Evolutionary conservation across 495 filamentous ascomycete species (phyloP).

Genomic region (Penicillium antarcticum): DNA sequence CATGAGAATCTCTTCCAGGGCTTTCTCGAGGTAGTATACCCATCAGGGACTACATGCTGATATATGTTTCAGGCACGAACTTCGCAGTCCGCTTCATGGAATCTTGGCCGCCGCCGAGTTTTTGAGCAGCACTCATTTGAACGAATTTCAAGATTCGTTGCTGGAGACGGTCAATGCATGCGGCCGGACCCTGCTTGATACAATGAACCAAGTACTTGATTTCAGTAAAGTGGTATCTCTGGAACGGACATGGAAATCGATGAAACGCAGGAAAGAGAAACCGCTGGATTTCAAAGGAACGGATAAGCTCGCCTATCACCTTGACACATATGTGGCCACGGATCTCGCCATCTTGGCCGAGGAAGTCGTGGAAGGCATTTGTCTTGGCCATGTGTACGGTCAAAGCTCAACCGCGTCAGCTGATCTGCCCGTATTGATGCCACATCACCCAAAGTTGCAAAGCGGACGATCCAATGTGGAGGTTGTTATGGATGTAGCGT

Average conservation of each 20-base stretch:
- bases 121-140: slow-evolving; percentile 41
- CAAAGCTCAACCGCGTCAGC: slow-evolving; percentile 27
- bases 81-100: slow-evolving; percentile 74
- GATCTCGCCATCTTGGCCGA: slow-evolving; percentile 42
- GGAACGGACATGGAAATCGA: slow-evolving; percentile 41
- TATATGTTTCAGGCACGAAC: slow-evolving; percentile 56
- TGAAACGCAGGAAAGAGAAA: slow-evolving; percentile 31
- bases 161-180: slow-evolving; percentile 73
- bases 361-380: slow-evolving; percentile 51
- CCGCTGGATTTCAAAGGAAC: slow-evolving; percentile 28
- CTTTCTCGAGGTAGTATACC: background rate
- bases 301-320: slow-evolving; percentile 32
- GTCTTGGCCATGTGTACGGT: slow-evolving; percentile 48
- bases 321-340: slow-evolving; percentile 46
- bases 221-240: slow-evolving; percentile 66
- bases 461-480: slow-evolving; percentile 37
- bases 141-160: slow-evolving; percentile 59
- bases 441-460: slow-evolving; percentile 6
- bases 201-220: slow-evolving; percentile 74
- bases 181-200: slow-evolving; percentile 72
- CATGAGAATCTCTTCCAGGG: slow-evolving; percentile 25
- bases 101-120: slow-evolving; percentile 73
- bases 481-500: slow-evolving; percentile 63
- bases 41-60: slow-evolving; percentile 23
- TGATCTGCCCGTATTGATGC: slow-evolving; percentile 22